Evolutionary conservation across 352 stramenopile genomes (phyloP).

Genomic region (Lagenidium giganteum): DNA sequence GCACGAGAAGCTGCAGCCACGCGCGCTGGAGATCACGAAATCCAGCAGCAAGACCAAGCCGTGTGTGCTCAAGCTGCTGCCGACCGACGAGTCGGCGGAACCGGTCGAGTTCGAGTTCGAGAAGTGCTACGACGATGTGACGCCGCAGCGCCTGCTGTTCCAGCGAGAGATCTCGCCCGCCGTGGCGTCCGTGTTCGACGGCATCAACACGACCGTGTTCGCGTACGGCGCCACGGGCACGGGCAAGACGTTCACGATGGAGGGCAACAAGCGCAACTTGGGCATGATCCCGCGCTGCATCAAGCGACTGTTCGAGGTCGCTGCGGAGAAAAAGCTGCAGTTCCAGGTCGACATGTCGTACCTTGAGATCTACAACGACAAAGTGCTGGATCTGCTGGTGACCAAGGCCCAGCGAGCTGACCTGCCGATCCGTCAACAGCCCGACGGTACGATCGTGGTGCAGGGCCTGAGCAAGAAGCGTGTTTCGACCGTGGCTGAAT

Average conservation of each 20-base stretch:
- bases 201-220: slow-evolving; percentile 46
- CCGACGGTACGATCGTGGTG: slow-evolving; percentile 24
- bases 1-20: slow-evolving; percentile 19
- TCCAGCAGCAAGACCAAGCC: slow-evolving; percentile 4
- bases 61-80: slow-evolving; percentile 12
- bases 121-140: slow-evolving; percentile 34
- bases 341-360: slow-evolving; percentile 49
- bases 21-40: slow-evolving; percentile 15
- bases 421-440: slow-evolving; percentile 32
- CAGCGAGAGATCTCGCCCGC: slow-evolving; percentile 32
- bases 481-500: slow-evolving; percentile 22
- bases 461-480: slow-evolving; percentile 24
- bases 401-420: slow-evolving; percentile 18
- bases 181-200: slow-evolving; percentile 28
- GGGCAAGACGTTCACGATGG: slow-evolving; percentile 70
- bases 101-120: slow-evolving; percentile 23
- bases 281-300: slow-evolving; percentile 46
- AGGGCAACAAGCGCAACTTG: slow-evolving; percentile 37
- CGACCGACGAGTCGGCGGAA: slow-evolving; percentile 2
- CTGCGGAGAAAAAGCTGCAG: slow-evolving; percentile 9
- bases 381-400: slow-evolving; percentile 69
- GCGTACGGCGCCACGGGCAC: slow-evolving; percentile 55
- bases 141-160: slow-evolving; percentile 30
- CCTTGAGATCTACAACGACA: slow-evolving; percentile 89
- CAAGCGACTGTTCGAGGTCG: slow-evolving; percentile 38